Percentiles rank a stretch among this genome's conserved stretches.
These are phyloP conservation scores for Globisporangium abappressorium DNA, from an alignment of 352 stramenopile genomes.

Conservation along the genomic window DNA sequence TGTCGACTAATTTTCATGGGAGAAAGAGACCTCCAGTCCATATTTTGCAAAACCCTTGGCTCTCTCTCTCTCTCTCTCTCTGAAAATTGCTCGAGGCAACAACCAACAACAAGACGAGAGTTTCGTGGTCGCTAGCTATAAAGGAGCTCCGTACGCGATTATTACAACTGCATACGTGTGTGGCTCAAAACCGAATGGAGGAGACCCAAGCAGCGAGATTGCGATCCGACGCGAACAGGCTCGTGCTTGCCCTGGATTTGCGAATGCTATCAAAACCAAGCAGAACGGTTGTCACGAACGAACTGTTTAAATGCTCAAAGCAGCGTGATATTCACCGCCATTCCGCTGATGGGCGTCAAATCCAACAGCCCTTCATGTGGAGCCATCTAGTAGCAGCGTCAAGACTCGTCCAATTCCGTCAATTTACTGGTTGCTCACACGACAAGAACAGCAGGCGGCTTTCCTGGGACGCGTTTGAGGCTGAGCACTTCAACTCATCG, in stretches of 20 bases:
- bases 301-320: too few relatives aligned
- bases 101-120: neutral
- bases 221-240: neutral
- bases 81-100: neutral
- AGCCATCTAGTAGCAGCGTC: too few relatives aligned
- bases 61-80: neutral
- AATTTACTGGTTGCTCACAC: neutral
- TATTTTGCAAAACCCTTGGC: neutral
- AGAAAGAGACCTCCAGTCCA: neutral
- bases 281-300: too few relatives aligned
- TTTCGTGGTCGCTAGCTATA: neutral
- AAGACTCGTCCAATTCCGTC: neutral
- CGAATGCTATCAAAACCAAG: too few relatives aligned
- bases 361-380: too few relatives aligned
- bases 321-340: too few relatives aligned
- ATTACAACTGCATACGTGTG: too few relatives aligned
- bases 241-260: too few relatives aligned
- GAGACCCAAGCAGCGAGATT: neutral
- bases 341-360: too few relatives aligned
- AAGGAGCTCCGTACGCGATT: neutral
- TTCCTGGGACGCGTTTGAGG: too few relatives aligned
- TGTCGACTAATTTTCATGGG: neutral
- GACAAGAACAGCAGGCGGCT: too few relatives aligned
- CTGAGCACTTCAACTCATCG: neutral
- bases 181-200: neutral